phyloP scores from a whole-genome alignment of 257 asterid species.

The Lithospermum erythrorhizon region DNA sequence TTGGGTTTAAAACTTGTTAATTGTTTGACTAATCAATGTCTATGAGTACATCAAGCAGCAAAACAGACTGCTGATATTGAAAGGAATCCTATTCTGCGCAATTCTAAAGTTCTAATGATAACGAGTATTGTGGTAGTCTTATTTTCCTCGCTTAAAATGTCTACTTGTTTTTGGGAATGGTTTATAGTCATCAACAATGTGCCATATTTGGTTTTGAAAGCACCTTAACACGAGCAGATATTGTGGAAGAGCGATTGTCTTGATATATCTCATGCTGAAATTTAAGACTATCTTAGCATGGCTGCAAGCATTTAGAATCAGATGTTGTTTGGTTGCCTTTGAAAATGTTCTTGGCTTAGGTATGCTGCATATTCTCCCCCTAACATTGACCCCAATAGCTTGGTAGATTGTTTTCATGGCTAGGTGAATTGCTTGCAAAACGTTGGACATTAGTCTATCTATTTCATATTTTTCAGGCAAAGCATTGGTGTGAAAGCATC shows the following conservation, averaged over 20 bases:
- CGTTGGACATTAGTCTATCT: background rate
- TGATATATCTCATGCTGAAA: conserved; percentile 77
- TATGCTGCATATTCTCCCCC: conserved; percentile 43
- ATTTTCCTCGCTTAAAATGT: background rate
- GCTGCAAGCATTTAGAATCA: conserved; percentile 51
- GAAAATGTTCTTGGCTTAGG: conserved; percentile 57
- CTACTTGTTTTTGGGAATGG: background rate
- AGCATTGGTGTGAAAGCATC: conserved; percentile 84
- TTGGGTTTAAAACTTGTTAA: background rate
- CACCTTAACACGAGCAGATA: conserved; percentile 48
- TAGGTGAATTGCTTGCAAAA: background rate
- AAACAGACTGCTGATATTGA: no score
- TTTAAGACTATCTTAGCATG: conserved; percentile 54
- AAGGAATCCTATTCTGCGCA: no score
- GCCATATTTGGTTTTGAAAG: background rate
- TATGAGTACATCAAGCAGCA: no score
- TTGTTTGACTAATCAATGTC: background rate
- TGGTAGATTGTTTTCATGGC: conserved; percentile 6
- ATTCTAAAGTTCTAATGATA: no score
- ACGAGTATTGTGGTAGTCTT: background rate
- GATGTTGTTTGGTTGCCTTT: conserved; percentile 54
- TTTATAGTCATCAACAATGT: background rate
- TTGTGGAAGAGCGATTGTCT: conserved; percentile 94
- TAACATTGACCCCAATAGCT: background rate
- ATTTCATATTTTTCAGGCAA: conserved; percentile 57